Percentiles rank a stretch among this genome's conserved stretches.
phyloP scores from a whole-genome alignment of 805 yeast species.

The Cyberlindnera suaveolens region DNA sequence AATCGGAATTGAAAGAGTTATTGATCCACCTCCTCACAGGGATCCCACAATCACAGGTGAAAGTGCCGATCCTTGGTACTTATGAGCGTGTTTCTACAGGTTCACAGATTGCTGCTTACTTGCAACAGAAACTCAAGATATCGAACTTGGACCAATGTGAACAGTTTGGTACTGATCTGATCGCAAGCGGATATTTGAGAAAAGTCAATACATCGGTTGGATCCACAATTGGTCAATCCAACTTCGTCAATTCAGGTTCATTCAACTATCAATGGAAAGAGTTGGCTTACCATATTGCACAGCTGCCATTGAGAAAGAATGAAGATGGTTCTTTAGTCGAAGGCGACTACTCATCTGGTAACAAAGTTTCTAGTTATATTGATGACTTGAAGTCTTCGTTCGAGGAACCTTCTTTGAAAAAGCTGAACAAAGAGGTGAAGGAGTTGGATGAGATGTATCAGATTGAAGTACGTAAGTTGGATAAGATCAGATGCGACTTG shows the following conservation, averaged over 20 bases:
- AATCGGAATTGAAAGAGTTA: slow-evolving; percentile 34
- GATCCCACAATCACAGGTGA: slow-evolving; percentile 48
- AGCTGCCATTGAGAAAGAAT: slow-evolving; percentile 15
- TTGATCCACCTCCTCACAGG: slow-evolving; percentile 37
- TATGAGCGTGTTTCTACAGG: slow-evolving; percentile 61
- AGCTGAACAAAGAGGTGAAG: slow-evolving; percentile 50
- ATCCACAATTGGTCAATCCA: slow-evolving; percentile 51
- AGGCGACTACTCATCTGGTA: slow-evolving; percentile 24
- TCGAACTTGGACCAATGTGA: slow-evolving; percentile 55
- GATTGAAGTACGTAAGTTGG: slow-evolving; percentile 51
- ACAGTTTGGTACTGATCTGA: slow-evolving; percentile 64
- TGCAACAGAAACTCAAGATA: slow-evolving; percentile 40
- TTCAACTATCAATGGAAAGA: slow-evolving; percentile 80
- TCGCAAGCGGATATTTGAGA: slow-evolving; percentile 53
- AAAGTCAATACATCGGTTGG: slow-evolving; percentile 53
- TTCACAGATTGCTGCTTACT: slow-evolving; percentile 52
- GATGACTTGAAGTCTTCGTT: slow-evolving; percentile 24
- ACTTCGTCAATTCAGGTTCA: slow-evolving; percentile 70
- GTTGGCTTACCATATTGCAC: slow-evolving; percentile 52
- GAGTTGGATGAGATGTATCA: slow-evolving; percentile 52
- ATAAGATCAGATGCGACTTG: slow-evolving; percentile 59
- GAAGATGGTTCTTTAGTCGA: slow-evolving; percentile 15
- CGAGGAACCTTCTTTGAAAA: slow-evolving; percentile 47
- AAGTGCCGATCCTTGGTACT: slow-evolving; percentile 64
- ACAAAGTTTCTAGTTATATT: slow-evolving; percentile 13